These are phyloP conservation scores for Globisporangium mamillatum DNA, from an alignment of 352 stramenopile species.

Conservation along the genomic window DNA sequence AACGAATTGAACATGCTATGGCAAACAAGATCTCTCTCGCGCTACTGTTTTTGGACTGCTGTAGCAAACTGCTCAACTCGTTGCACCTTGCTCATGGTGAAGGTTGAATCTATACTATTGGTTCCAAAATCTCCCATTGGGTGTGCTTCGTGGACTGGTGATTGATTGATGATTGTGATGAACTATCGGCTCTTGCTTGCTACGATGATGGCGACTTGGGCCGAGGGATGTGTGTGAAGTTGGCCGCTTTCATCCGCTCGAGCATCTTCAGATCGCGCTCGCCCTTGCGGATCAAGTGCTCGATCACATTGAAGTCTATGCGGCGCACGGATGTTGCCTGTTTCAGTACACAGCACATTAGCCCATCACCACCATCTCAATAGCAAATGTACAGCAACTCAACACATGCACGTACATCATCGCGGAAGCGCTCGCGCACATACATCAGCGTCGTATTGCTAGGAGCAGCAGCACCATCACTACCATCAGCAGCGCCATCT, in stretches of 20 bases:
- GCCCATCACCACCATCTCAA: not conserved
- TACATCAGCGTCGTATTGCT: conserved; percentile 35
- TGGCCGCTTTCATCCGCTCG: conserved; percentile 56
- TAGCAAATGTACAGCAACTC: not conserved
- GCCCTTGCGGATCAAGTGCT: conserved; percentile 84
- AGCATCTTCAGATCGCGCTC: conserved; percentile 84
- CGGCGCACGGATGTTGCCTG: conserved; percentile 55
- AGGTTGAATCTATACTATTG: not conserved
- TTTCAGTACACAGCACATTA: not conserved
- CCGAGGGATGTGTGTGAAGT: conserved; percentile 42
- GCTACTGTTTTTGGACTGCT: conserved; percentile 14
- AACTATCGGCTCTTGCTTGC: not conserved
- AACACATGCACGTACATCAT: conserved; percentile 40
- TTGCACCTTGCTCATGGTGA: not conserved
- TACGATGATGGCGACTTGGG: not conserved
- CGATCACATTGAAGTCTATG: conserved; percentile 79
- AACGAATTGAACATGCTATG: conserved; percentile 6
- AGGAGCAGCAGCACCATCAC: not conserved
- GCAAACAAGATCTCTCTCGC: conserved; percentile 3
- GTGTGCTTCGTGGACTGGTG: not conserved
- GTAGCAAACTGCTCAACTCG: conserved; percentile 44
- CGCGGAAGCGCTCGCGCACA: conserved; percentile 76
- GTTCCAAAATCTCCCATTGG: not conserved
- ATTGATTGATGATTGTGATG: not conserved
- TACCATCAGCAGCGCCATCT: not conserved